A percentile compares a stretch with the other conserved stretches of the same genome.
These are phyloP conservation scores for Nannochloropsis salina DNA, from an alignment of 108 stramenopile species.

Conservation along the genomic window DNA sequence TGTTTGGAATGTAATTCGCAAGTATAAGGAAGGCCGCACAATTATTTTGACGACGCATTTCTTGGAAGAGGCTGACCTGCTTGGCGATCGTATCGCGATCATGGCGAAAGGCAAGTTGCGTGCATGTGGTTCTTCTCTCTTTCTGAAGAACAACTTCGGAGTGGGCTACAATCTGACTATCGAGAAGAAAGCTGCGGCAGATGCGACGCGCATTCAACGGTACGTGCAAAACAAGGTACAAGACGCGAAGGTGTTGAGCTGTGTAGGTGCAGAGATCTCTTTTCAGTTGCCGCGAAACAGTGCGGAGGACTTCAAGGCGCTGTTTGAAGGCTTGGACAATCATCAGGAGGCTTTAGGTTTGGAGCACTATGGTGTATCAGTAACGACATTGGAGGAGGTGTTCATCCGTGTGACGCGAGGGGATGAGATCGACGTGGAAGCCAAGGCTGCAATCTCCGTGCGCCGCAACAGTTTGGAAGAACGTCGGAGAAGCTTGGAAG, in stretches of 20 bases:
- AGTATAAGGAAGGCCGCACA: conserved; percentile 53
- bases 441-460: conserved; percentile 14
- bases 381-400: conserved; percentile 95
- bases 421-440: conserved; percentile 20
- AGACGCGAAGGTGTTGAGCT: conserved; percentile 56
- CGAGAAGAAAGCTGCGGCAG: not conserved
- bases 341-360: conserved; percentile 54
- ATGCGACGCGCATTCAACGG: conserved; percentile 24
- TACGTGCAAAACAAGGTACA: conserved; percentile 32
- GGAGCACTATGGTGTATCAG: conserved; percentile 79
- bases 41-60: conserved; percentile 67
- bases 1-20: conserved; percentile 60
- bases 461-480: conserved; percentile 16
- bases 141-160: conserved; percentile 83
- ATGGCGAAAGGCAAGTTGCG: conserved; percentile 61
- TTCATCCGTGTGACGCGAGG: conserved; percentile 52
- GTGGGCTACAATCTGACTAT: conserved; percentile 67
- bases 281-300: conserved; percentile 81
- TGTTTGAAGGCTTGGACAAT: conserved; percentile 75
- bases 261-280: conserved; percentile 85
- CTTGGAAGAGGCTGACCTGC: conserved; percentile 69
- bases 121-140: conserved; percentile 64
- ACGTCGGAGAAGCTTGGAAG: not conserved
- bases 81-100: conserved; percentile 68
- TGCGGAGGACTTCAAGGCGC: conserved; percentile 61